Evolutionary conservation across 352 stramenopile species (phyloP).

Genomic region (Globisporangium parvum): DNA sequence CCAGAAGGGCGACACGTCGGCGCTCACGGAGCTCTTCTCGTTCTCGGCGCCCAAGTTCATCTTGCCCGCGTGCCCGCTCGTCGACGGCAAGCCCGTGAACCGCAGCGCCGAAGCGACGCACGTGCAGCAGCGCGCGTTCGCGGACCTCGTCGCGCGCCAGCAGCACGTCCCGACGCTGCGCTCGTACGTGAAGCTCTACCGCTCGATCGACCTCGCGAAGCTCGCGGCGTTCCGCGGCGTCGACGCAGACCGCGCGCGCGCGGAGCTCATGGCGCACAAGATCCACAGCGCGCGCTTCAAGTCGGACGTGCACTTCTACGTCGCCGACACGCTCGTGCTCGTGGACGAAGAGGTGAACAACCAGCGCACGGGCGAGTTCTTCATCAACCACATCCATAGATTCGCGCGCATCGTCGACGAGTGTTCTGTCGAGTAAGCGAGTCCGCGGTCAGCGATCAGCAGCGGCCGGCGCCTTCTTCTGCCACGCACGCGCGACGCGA

Average conservation of each 20-base stretch:
- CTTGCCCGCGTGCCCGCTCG: slow-evolving; percentile 64
- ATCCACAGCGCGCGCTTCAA: slow-evolving; percentile 53
- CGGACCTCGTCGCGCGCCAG: slow-evolving; percentile 87
- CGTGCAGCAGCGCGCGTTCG: slow-evolving; percentile 84
- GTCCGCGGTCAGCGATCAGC: neutral
- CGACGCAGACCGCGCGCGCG: slow-evolving; percentile 56
- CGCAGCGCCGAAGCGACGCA: slow-evolving; percentile 56
- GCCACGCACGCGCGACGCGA: too few species aligned
- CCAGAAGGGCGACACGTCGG: slow-evolving; percentile 72
- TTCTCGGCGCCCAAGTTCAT: slow-evolving; percentile 96
- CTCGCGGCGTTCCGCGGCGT: slow-evolving; percentile 89
- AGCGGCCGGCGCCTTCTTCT: too few species aligned
- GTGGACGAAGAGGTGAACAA: slow-evolving; percentile 81
- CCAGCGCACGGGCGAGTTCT: slow-evolving; percentile 86
- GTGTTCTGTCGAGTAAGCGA: slow-evolving; percentile 43
- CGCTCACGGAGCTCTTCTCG: slow-evolving; percentile 88
- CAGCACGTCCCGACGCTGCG: slow-evolving; percentile 87
- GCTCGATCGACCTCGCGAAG: slow-evolving; percentile 93
- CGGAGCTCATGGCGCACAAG: slow-evolving; percentile 81
- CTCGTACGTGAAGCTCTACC: slow-evolving; percentile 97
- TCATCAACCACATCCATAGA: slow-evolving; percentile 87
- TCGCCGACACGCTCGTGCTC: slow-evolving; percentile 72
- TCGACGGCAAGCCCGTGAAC: slow-evolving; percentile 48
- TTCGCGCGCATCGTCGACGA: slow-evolving; percentile 85
- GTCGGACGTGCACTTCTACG: slow-evolving; percentile 81